Evolutionary conservation across 2,329 filamentous ascomycete species (phyloP), one percentile per base, ranked within the genome.

Genomic region (Botrytis paeoniae): DNA sequence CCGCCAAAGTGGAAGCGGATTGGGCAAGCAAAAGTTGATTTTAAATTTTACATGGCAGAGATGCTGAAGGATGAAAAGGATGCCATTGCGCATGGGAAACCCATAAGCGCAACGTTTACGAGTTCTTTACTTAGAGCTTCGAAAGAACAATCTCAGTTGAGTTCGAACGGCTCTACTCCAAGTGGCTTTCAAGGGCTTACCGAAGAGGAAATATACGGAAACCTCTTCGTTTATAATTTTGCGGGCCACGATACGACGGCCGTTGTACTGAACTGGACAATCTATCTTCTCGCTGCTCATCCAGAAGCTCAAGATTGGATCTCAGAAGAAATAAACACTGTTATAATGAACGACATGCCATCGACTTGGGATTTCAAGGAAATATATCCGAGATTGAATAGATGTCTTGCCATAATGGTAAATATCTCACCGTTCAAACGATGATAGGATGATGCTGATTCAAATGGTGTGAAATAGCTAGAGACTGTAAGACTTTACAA

Each of bases 361-460:
- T 70, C 80, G 1, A 75, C 79, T 4, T 82, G 81, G 79, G 78
- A 83, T 20, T 85, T 83, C 69, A 62, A 75, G 3, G 74, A 77
- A 3, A 71, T 81, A 14, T 86, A 83, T 71, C 83, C 84, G 0
- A 82, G 80, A 29, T 77, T 86, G 0, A 81, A 81, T 61, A 79
- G 84, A n/a, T 84, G 82, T 60, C 71, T 83, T 4, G 80, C 83
- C 1, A 75, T 83, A 3, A 76, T 86, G 80, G 78, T 79, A 72
- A 60, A 73, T 48, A 29, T 35, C 12, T 5, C 32, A 32, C 9
- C 22, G 4, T 8, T 37, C 22, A 5, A 4, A 54, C 2, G 22
- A 37, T 14, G 16, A 25, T 6, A 37, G 0, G 10, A 20, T 37
- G 32, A 35, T 18, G 18, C 66, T 69, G 32, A 64, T 5, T 32